Percentiles rank a stretch among this genome's conserved stretches.
Evolutionary conservation across 2,329 filamentous ascomycete genomes (phyloP).

Genomic region (Pseudocercospora vitis): DNA sequence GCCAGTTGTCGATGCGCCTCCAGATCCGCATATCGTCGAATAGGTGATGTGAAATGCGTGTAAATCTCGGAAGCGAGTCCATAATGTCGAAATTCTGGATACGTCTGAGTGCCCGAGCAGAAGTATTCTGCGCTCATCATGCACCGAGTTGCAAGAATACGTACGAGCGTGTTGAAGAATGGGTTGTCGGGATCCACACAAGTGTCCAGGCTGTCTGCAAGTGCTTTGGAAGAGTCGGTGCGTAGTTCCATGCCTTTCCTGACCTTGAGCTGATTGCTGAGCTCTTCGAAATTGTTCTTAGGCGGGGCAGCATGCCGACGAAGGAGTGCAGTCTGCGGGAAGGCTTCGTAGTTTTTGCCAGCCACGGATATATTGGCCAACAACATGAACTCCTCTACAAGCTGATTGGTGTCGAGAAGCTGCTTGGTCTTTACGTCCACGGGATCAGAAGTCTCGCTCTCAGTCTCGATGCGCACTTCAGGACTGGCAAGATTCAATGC

Average conservation of each 20-base stretch:
- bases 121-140: constrained; percentile 99
- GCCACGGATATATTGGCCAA: constrained; percentile 96
- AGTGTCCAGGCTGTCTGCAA: constrained; percentile 85
- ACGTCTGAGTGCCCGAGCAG: constrained; percentile 86
- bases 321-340: constrained; percentile 92
- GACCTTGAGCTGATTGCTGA: constrained; percentile 84
- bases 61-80: constrained; percentile 96
- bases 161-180: constrained; percentile 97
- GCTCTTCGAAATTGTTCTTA: constrained; percentile 94
- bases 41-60: constrained; percentile 97
- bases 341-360: constrained; percentile 82
- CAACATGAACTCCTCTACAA: constrained; percentile 99
- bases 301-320: constrained; percentile 90
- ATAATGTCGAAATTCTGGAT: constrained; percentile 95
- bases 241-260: constrained; percentile 79
- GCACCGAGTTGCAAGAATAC: constrained; percentile 95
- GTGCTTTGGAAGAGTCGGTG: constrained; percentile 84
- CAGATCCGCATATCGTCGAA: constrained; percentile 95
- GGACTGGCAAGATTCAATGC: constrained; percentile 95
- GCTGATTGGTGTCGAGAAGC: constrained; percentile 89
- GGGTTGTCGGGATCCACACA: constrained; percentile 79
- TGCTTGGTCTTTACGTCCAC: constrained; percentile 96
- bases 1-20: constrained; percentile 92
- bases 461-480: constrained; percentile 92
- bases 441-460: constrained; percentile 93